Percentiles rank a stretch among this genome's conserved stretches.
These are phyloP conservation scores for Boletus reticulatus DNA, from an alignment of 768 basidiomycete genomes.

Conservation along the genomic window DNA sequence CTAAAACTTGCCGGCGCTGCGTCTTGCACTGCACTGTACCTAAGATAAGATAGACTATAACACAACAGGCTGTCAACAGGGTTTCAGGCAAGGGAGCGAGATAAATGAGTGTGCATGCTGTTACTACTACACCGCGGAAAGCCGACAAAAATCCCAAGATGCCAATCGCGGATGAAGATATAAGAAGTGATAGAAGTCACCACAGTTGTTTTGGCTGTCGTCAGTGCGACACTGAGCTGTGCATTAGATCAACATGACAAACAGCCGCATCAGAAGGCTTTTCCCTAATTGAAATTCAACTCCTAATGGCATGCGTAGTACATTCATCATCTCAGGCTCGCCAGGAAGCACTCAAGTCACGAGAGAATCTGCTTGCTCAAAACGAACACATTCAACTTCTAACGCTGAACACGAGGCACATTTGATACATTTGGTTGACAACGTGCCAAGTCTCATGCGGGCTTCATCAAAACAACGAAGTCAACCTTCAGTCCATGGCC, in stretches of 20 bases:
- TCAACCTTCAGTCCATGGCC: conserved; percentile 8
- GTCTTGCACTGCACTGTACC: background rate
- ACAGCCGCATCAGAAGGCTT: background rate
- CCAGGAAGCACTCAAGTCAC: background rate
- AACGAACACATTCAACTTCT: conserved; percentile 1
- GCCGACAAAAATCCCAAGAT: conserved; percentile 21
- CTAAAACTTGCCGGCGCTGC: background rate
- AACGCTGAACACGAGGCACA: conserved; percentile 17
- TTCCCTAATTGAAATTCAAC: background rate
- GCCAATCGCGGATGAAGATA: conserved; percentile 8
- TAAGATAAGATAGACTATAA: conserved; percentile 7
- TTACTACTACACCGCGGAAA: conserved; percentile 21
- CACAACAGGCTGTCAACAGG: too few species aligned
- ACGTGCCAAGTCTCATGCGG: conserved; percentile 8
- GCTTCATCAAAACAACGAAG: conserved; percentile 14
- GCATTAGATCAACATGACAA: conserved; percentile 4
- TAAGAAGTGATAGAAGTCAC: conserved; percentile 5
- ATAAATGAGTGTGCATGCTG: conserved; percentile 1
- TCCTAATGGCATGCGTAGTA: background rate
- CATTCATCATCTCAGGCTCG: conserved; percentile 1
- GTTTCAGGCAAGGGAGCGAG: conserved; percentile 10
- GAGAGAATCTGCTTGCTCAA: conserved; percentile 3
- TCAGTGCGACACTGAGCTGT: conserved; percentile 5
- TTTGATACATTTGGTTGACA: conserved; percentile 1
- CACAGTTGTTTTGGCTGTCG: conserved; percentile 4